Evolutionary conservation across 1,284 basidiomycete species (phyloP), one percentile per base, ranked within the genome.

Genomic region (Rhodofomes roseus): DNA sequence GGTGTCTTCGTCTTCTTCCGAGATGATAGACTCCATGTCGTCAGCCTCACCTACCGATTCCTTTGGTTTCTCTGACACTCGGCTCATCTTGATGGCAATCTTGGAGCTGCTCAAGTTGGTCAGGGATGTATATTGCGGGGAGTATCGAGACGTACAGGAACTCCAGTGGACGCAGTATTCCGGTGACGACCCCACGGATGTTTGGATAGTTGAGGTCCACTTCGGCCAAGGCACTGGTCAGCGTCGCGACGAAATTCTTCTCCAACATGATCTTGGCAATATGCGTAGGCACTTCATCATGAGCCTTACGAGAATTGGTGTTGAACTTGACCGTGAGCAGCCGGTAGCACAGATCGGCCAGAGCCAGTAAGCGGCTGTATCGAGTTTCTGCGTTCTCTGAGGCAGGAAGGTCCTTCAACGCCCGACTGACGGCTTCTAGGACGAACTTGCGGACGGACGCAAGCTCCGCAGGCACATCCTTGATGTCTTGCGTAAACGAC

Each of bases 201-300:
- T 96, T 89, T 1, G 97, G 97, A 75, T 96, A 96, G 71, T 98
- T 97, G 56, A 98, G 82, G 70, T 99, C 97, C 40, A 98, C 87
- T 59, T 99, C 97, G 7, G 93, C 89, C 9, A 98, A 81, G 12
- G 95, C 91, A 55, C 81, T 90, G 0, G 97, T 98, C 36, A 99
- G 79, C 3, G 91, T 89, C 6, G 90, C 83, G 22, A 98, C 97
- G 68, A 93, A 97, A 71, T 94, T 95, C 80, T 98, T 98, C 79
- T 99, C 97, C 50, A 99, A 77, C 97, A 99, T 99, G 63, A 96
- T 84, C 78, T 98, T 99, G 44, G 97, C 95, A 60, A 98, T 84
- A 64, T 98, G 95, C 18, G 95, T 90, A 2, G 91, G 89, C 12
- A 85, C 81, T 55, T 97, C 96, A 46, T 96, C 92, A 60, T 84